These are phyloP conservation scores for Vanderwaltozyma verrucispora DNA, from an alignment of 805 yeast species.

Conservation along the genomic window DNA sequence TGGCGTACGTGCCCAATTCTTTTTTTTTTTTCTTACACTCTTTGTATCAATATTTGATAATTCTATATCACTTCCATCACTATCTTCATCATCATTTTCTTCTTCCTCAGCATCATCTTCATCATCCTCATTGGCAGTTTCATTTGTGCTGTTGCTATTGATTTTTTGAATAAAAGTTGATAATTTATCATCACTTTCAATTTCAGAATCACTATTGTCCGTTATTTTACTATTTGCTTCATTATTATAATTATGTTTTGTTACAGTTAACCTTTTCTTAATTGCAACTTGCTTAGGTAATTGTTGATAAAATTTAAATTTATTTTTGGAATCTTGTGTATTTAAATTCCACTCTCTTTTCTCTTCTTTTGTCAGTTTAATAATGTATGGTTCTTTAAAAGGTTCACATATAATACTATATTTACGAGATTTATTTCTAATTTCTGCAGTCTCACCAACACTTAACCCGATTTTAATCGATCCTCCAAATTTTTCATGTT, in stretches of 20 bases:
- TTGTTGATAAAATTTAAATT: slow-evolving; percentile 8
- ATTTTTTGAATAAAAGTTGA: too few relatives aligned
- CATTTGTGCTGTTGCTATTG: background rate
- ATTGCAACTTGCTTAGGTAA: slow-evolving; percentile 14
- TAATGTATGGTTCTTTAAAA: slow-evolving; percentile 18
- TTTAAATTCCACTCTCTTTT: slow-evolving; percentile 12
- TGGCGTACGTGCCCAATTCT: too few relatives aligned
- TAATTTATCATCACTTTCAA: background rate
- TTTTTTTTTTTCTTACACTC: background rate
- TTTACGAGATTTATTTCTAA: slow-evolving; percentile 1
- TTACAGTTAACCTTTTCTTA: slow-evolving; percentile 2
- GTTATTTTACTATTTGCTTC: background rate
- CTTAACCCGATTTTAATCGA: slow-evolving; percentile 15
- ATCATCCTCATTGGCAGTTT: background rate
- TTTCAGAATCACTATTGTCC: background rate
- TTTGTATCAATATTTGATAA: background rate
- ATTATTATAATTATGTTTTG: too few relatives aligned
- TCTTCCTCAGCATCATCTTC: background rate
- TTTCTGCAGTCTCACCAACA: background rate
- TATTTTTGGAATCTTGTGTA: slow-evolving; percentile 1
- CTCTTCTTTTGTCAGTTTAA: slow-evolving; percentile 15
- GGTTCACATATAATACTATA: slow-evolving; percentile 26
- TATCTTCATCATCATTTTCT: background rate
- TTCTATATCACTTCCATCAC: background rate
- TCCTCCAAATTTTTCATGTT: slow-evolving; percentile 15